These are phyloP conservation scores for Penicillium canariense DNA, from an alignment of 495 filamentous ascomycete genomes.

Conservation along the genomic window DNA sequence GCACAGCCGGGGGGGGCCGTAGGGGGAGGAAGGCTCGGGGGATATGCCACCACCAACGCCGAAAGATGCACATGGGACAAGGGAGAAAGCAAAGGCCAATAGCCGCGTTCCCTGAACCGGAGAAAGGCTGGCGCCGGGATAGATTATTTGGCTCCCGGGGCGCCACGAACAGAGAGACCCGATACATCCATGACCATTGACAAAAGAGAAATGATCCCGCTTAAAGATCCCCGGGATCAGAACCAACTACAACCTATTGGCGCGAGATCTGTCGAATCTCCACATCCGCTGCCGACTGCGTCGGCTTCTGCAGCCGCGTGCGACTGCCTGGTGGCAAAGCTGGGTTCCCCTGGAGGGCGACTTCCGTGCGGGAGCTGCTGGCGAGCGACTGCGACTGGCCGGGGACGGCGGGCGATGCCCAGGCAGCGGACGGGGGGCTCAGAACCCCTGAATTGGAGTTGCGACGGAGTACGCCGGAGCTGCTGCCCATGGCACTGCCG, in stretches of 20 bases:
- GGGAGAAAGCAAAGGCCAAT: too few relatives aligned
- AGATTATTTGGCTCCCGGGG: too few relatives aligned
- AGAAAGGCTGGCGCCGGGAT: too few relatives aligned
- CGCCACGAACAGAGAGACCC: too few relatives aligned
- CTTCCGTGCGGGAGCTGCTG: slow-evolving; percentile 34
- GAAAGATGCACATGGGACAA: too few relatives aligned
- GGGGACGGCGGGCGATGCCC: not conserved
- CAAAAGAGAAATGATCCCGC: slow-evolving; percentile 1
- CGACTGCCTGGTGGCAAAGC: slow-evolving; percentile 9
- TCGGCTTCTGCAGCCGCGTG: slow-evolving; percentile 24
- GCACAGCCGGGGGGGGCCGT: too few relatives aligned
- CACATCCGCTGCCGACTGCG: slow-evolving; percentile 19
- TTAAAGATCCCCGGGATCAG: not conserved
- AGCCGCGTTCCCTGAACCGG: too few relatives aligned
- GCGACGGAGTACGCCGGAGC: slow-evolving; percentile 18
- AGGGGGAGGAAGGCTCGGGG: too few relatives aligned
- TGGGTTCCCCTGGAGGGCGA: slow-evolving; percentile 14
- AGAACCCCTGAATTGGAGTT: slow-evolving; percentile 15
- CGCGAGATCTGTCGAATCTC: slow-evolving; percentile 30
- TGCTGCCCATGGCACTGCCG: slow-evolving; percentile 16
- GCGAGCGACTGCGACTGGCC: slow-evolving; percentile 13
- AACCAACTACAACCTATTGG: not conserved
- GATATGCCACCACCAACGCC: too few relatives aligned
- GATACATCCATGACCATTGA: too few relatives aligned
- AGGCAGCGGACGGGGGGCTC: slow-evolving; percentile 2